A percentile compares a stretch with the other conserved stretches of the same genome.
phyloP scores from a whole-genome alignment of 75 land plant genomes.

The Cunninghamia lanceolata region DNA sequence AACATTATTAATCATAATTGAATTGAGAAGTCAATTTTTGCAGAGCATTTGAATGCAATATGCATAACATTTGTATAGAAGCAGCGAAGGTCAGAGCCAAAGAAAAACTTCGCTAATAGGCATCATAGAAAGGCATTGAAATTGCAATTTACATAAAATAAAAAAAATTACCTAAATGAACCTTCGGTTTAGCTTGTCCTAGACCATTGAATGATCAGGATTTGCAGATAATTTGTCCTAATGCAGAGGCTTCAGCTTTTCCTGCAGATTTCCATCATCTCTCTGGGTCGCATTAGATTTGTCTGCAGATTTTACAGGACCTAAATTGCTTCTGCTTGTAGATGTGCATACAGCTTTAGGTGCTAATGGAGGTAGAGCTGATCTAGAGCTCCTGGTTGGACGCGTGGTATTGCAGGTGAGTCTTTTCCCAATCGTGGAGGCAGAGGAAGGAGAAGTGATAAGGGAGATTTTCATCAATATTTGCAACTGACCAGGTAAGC shows the following conservation, averaged over 20 bases:
- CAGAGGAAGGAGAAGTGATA: conserved; percentile 17
- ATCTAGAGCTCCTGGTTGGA: too few species aligned
- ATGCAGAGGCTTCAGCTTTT: conserved; percentile 80
- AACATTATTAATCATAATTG: too few species aligned
- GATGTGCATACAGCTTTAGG: too few species aligned
- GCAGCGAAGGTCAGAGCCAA: not conserved
- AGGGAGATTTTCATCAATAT: too few species aligned
- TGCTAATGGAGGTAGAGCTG: too few species aligned
- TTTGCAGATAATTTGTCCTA: conserved; percentile 87
- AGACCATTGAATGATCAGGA: conserved; percentile 87
- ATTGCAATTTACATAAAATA: too few species aligned
- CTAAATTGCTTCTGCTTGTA: conserved; percentile 3
- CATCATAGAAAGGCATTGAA: not conserved
- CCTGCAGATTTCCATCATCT: conserved; percentile 1
- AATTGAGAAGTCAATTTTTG: too few species aligned
- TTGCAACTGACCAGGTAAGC: too few species aligned
- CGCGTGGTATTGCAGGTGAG: conserved; percentile 35
- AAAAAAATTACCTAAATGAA: conserved; percentile 67
- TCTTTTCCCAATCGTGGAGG: conserved; percentile 14
- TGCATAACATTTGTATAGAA: not conserved
- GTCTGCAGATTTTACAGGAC: not conserved
- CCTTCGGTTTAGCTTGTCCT: conserved; percentile 78
- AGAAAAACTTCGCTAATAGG: not conserved
- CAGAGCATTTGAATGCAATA: too few species aligned
- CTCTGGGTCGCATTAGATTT: not conserved